Evolutionary conservation across 2,329 filamentous ascomycete species (phyloP), one percentile per base, ranked within the genome.

Genomic region (Phialemoniopsis sp.): DNA sequence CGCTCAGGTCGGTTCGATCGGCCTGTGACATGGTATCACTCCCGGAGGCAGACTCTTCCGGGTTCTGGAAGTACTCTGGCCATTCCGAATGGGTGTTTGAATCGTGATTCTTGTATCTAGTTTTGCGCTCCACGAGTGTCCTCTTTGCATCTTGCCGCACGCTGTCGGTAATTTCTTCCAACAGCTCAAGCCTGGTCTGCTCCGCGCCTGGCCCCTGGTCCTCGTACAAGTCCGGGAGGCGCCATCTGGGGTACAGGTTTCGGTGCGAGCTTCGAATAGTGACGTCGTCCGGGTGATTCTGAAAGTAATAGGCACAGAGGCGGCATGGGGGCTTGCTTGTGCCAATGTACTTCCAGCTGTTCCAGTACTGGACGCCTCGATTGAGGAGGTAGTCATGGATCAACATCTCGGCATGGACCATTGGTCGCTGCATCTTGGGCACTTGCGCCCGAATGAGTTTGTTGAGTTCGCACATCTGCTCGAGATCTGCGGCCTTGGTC

Each of bases 251-350:
- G 17, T 67, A 67, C 0, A 64, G 37, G 5, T 67, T 67, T 0
- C 47, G 42, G 21, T 64, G 62, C 0, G 54, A 46, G 2, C 51
- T 28, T 0, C 62, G 51, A 3, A 58, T 51, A 5, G 45, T 33
- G 6, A 64, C 51, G 1, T 47, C 42, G 3, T 49, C 51, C 0
- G 45, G 40, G 26, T 54, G 49, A 0, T 48, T 46, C 2, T 42
- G 33, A 14, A 67, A 62, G 38, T 62, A 67, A 38, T 62, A 60
- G 3, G 48, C 31, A 16, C 64, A 67, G 2, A 67, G 50, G 2
- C 55, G 54, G 28, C 63, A 67, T 0, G 59, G 51, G 0, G 60
- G 61, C 41, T 67, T 67, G 46, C 62, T 64, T 14, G 51, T 53
- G 0, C 62, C 64, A 15, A 67, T 63, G 37, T 62, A 67, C 19